Evolutionary conservation across 495 filamentous ascomycete species (phyloP), one percentile per base, ranked within the genome.

Genomic region (Zalerion maritima): DNA sequence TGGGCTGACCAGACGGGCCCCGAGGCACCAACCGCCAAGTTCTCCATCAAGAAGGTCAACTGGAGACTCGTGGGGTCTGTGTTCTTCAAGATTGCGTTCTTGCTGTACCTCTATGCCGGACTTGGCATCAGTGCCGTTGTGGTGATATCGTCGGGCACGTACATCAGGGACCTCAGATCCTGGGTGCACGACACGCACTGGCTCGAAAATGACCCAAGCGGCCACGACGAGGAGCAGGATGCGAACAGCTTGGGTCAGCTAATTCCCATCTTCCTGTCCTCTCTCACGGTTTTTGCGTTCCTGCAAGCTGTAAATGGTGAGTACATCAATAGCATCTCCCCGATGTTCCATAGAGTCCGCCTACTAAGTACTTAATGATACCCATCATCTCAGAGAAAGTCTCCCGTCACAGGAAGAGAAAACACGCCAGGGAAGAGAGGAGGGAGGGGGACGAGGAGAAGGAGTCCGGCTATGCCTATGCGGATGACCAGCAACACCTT

Each of bases 201-300:
- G 51, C 24, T 55, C 11, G 31, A 34, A 6, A 37, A 44, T 15
- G 24, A 23, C 14, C 2, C 15, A 19, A 21, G 18, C 23, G n/a
- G 3, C 11, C 18, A 32, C 22, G 50, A 45, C 26, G 26, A 40
- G 13, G 51, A 55, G 29, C 41, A 51, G 21, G 51, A 55, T 18
- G 31, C 46, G 4, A 45, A 40, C 12, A 43, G 43, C n/a, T 55
- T 55, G 8, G 49, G 51, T 9, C 51, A 55, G 34, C 44, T 55
- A 15, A 47, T 55, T 12, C 51, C 51, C 14, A 41, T 53, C 14
- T 31, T 57, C 9, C 36, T 52, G n/a, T 46, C 41, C 6, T 39
- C 33, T 12, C 26, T 57, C 32, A 53, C 47, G 14, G 11, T 57
- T 4, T 54, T 57, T 17, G 43, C 44, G 28, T 52, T 57, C 16